Percentiles rank a stretch among this genome's conserved stretches.
Evolutionary conservation across 306 rosid genomes (phyloP).

Genomic region (Vachellia pachyceras): DNA sequence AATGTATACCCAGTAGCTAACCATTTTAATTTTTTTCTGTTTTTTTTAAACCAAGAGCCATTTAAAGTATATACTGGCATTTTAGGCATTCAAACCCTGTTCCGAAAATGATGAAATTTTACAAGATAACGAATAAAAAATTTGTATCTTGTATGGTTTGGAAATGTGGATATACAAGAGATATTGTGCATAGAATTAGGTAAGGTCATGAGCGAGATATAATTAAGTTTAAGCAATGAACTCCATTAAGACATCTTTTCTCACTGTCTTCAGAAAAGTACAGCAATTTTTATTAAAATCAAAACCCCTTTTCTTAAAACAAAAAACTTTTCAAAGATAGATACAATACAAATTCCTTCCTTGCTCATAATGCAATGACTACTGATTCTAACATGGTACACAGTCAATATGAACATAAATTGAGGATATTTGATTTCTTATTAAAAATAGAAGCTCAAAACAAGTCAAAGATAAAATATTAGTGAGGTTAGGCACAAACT

Average conservation of each 20-base stretch:
- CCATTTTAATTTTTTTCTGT: no score
- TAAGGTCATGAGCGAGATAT: background rate
- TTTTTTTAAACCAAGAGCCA: background rate
- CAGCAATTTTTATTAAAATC: background rate
- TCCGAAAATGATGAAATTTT: slow-evolving; percentile 1
- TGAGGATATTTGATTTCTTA: slow-evolving; percentile 8
- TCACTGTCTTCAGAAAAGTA: background rate
- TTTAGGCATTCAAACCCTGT: background rate
- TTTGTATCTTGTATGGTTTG: background rate
- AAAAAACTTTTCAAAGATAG: no score
- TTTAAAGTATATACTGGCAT: no score
- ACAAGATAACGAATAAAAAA: slow-evolving; percentile 5
- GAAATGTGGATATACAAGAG: background rate
- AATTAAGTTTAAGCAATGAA: background rate
- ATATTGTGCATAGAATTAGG: background rate
- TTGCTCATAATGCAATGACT: no score
- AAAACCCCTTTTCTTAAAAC: background rate
- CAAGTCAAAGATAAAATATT: background rate
- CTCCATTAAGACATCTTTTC: background rate
- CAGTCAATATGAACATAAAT: slow-evolving; percentile 18
- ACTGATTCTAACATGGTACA: background rate
- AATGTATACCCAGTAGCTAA: background rate
- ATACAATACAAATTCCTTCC: no score
- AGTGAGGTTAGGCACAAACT: slow-evolving; percentile 57
- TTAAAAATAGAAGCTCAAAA: background rate